Evolutionary conservation across 805 yeast genomes (phyloP), one percentile per base, ranked within the genome.

Genomic region (Debaryomyces castellii): DNA sequence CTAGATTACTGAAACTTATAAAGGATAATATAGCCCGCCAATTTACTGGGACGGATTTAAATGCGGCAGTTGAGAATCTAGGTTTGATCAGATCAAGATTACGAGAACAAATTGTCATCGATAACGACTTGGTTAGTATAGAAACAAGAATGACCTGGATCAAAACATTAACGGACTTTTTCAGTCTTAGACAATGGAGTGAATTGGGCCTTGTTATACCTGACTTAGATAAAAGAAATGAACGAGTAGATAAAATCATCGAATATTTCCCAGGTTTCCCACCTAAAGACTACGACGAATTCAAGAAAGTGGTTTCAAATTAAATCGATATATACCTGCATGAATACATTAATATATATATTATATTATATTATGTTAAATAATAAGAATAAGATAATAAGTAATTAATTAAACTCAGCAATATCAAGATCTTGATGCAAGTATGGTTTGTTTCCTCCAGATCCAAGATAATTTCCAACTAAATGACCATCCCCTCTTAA

Each of bases 401-500:
- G 6, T 35, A 10, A 6, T 9, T 21, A 35, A 20, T 35, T 35
- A 35, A 35, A 35, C 18, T 18, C 17, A n/a, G 39, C 59, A 14
- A 66, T 52, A 53, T 78, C 78, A 35, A 83, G 58, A 53, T 82
- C 81, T 55, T 82, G 82, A 60, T 92, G 98, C 39, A 82, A 77
- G 71, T 88, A 94, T 3, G 77, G 81, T 63, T 80, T 82, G 7
- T 76, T 60, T 21, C 99, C 99, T 32, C 98, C 98, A 17, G 90
- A 96, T 21, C 98, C 98, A 21, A 83, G 73, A 62, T 94, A 95
- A 58, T 89, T 97, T 40, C 89, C 84, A 1, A 87, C 98, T 46
- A 92, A 75, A 63, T 94, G 99, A 4, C 99, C 99, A 54, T 81
- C 74, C 36, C 99, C 99, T 66, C 87, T 80, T 50, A 94, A 70